Conservation (phyloP, 352 stramenopile species). For the Pythium coloratum region DNA sequence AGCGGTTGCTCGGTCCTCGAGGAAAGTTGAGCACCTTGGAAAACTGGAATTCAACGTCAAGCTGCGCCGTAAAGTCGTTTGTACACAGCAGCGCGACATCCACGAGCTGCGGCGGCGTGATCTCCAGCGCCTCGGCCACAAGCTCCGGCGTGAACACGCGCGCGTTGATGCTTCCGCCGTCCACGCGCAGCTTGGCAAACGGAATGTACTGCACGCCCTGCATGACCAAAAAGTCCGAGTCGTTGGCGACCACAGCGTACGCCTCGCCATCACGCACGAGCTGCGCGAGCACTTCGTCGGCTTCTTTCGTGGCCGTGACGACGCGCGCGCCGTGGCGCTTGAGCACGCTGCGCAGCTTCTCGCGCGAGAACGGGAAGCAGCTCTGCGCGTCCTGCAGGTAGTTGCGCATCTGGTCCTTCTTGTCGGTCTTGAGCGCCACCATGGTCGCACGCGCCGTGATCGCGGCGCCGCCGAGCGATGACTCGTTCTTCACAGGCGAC, state of each 20-base stretch:
- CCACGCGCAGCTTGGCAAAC: slow-evolving; percentile 45
- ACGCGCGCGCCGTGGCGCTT: slow-evolving; percentile 51
- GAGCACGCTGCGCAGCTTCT: slow-evolving; percentile 64
- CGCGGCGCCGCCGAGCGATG: neutral
- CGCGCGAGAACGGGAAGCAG: slow-evolving; percentile 73
- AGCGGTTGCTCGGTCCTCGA: slow-evolving; percentile 32
- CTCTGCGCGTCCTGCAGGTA: slow-evolving; percentile 64
- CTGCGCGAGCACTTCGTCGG: slow-evolving; percentile 74
- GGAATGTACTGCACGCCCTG: slow-evolving; percentile 80
- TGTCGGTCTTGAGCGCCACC: slow-evolving; percentile 16
- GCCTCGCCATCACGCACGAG: slow-evolving; percentile 52
- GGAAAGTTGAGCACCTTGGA: slow-evolving; percentile 54
- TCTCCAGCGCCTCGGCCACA: slow-evolving; percentile 57
- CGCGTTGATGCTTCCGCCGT: slow-evolving; percentile 45
- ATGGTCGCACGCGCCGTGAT: slow-evolving; percentile 1
- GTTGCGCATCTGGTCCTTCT: slow-evolving; percentile 23
- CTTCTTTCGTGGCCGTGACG: slow-evolving; percentile 59
- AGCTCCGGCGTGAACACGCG: slow-evolving; percentile 73
- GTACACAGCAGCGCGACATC: slow-evolving; percentile 85
- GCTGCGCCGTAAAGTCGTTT: slow-evolving; percentile 83
- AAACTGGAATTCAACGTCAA: slow-evolving; percentile 70
- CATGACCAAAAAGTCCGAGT: slow-evolving; percentile 91
- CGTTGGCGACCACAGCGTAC: slow-evolving; percentile 71
- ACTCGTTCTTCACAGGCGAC: slow-evolving; percentile 5
- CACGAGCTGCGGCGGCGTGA: slow-evolving; percentile 71